Evolutionary conservation across 805 yeast species (phyloP).

Genomic region (Zygoascus ofunaensis): DNA sequence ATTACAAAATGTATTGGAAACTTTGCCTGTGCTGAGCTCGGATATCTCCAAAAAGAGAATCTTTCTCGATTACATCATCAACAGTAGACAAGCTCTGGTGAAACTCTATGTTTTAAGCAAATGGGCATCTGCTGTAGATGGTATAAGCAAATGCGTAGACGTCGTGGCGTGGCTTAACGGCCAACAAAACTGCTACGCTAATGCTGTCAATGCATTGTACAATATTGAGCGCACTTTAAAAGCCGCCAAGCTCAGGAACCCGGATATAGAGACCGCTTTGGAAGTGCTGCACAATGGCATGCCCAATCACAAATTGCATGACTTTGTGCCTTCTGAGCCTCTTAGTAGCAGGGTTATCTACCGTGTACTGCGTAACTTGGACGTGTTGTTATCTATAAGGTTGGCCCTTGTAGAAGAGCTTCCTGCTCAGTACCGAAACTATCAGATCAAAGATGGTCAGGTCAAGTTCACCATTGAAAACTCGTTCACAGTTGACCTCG

Average conservation of each 20-base stretch:
- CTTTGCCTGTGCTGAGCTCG: slow-evolving; percentile 44
- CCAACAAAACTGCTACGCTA: slow-evolving; percentile 61
- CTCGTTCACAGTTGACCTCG: slow-evolving; percentile 69
- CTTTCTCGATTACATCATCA: slow-evolving; percentile 59
- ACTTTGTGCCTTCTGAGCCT: slow-evolving; percentile 40
- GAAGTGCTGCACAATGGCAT: slow-evolving; percentile 73
- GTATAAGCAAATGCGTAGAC: slow-evolving; percentile 71
- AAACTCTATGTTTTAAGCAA: slow-evolving; percentile 77
- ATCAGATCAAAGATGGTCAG: slow-evolving; percentile 66
- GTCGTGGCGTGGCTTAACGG: slow-evolving; percentile 78
- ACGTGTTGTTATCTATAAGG: slow-evolving; percentile 62
- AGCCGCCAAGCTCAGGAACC: slow-evolving; percentile 86
- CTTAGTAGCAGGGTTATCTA: slow-evolving; percentile 50
- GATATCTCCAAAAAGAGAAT: slow-evolving; percentile 59
- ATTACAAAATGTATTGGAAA: slow-evolving; percentile 50
- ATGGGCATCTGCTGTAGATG: slow-evolving; percentile 73
- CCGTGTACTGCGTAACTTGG: slow-evolving; percentile 55
- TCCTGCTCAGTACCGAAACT: slow-evolving; percentile 57
- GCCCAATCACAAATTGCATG: slow-evolving; percentile 63
- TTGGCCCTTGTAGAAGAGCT: slow-evolving; percentile 53
- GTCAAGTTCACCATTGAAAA: slow-evolving; percentile 53
- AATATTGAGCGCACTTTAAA: slow-evolving; percentile 61
- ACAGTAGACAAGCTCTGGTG: slow-evolving; percentile 72
- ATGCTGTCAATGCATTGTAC: slow-evolving; percentile 56
- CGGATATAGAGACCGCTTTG: slow-evolving; percentile 79